Conservation (phyloP, 257 asterid species). For the Jacaranda mimosifolia region DNA sequence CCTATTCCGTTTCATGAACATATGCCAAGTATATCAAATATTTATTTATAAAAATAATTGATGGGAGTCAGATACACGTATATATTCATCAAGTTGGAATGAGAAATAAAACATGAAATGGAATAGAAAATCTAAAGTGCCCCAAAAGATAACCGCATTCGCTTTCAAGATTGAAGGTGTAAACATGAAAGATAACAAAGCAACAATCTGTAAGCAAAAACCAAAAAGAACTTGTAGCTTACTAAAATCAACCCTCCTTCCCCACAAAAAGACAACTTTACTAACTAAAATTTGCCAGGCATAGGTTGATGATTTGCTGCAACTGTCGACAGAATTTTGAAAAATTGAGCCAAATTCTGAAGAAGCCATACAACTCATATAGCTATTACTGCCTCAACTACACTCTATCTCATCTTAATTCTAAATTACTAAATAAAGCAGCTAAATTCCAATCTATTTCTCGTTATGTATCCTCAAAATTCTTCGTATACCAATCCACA, state of each 20-base stretch:
- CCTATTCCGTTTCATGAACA: too few species aligned
- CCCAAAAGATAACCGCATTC: neutral
- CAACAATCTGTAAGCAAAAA: neutral
- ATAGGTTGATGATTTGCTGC: neutral
- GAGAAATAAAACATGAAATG: too few species aligned
- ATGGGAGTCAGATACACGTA: too few species aligned
- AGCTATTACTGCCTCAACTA: slow-evolving; percentile 4
- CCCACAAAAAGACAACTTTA: neutral
- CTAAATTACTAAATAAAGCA: neutral
- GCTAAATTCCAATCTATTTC: neutral
- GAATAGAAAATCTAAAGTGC: too few species aligned
- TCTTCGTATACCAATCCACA: neutral
- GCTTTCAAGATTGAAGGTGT: neutral
- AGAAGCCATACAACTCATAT: neutral
- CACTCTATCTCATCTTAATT: slow-evolving; percentile 14
- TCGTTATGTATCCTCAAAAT: neutral
- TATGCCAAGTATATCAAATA: too few species aligned
- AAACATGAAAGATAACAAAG: neutral
- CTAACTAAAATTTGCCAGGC: neutral
- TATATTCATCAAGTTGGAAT: too few species aligned
- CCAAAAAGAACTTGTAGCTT: neutral
- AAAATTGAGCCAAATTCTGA: neutral
- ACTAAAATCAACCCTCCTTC: neutral
- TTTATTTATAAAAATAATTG: too few species aligned
- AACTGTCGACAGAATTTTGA: neutral